Conservation (phyloP, 176 grass and related monocot genomes). For the Musa schizocarpa region DNA sequence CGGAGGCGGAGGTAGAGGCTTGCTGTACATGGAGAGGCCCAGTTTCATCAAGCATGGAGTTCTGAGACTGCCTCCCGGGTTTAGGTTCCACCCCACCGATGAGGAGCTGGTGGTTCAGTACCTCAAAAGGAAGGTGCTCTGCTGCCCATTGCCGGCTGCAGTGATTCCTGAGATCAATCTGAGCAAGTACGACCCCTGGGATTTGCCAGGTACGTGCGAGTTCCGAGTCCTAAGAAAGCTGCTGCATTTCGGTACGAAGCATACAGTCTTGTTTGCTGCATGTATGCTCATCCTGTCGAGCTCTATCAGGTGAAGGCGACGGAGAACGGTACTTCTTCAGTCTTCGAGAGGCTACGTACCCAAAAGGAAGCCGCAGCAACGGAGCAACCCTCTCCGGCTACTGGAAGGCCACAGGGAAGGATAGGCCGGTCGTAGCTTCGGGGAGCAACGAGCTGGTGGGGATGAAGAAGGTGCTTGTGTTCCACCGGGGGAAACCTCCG, state of each 20-base stretch:
- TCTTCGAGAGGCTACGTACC: slow-evolving; percentile 27
- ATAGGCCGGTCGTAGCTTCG: slow-evolving; percentile 27
- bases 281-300: neutral
- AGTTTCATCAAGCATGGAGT: slow-evolving; percentile 2
- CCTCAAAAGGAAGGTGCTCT: slow-evolving; percentile 64
- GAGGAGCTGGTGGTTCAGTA: slow-evolving; percentile 88
- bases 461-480: slow-evolving; percentile 53
- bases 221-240: neutral
- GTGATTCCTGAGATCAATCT: slow-evolving; percentile 81
- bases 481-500: slow-evolving; percentile 27
- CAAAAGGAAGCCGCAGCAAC: slow-evolving; percentile 10
- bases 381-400: slow-evolving; percentile 35
- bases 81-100: slow-evolving; percentile 86
- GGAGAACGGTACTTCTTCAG: slow-evolving; percentile 76
- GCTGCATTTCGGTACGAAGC: neutral
- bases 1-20: neutral
- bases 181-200: slow-evolving; percentile 45
- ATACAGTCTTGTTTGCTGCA: neutral
- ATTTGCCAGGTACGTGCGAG: slow-evolving; percentile 46
- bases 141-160: slow-evolving; percentile 62
- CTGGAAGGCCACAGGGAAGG: slow-evolving; percentile 68
- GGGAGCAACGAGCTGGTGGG: slow-evolving; percentile 43
- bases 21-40: slow-evolving; percentile 6
- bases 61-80: slow-evolving; percentile 51
- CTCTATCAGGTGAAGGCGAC: slow-evolving; percentile 27